Conservation (phyloP, 2,329 filamentous ascomycete species). For the Ascochyta pisi region DNA sequence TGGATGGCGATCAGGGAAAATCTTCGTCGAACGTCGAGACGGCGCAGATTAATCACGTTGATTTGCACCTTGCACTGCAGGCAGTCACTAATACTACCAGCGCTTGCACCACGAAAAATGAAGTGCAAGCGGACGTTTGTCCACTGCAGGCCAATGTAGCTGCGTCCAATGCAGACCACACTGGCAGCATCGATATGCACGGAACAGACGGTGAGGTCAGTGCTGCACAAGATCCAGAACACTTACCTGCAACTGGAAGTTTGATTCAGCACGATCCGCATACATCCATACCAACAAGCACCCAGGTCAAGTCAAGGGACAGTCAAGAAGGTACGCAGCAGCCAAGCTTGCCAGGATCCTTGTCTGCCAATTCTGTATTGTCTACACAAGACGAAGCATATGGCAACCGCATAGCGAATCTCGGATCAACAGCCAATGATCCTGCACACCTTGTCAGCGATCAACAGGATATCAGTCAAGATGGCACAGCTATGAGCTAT, state of each 20-base stretch:
- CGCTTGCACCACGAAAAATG: background rate
- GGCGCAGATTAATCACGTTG: conserved; percentile 13
- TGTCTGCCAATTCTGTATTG: background rate
- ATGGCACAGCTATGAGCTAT: too few species aligned
- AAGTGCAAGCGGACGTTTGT: background rate
- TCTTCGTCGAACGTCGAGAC: conserved; percentile 19
- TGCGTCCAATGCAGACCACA: background rate
- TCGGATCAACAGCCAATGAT: background rate
- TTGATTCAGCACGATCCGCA: background rate
- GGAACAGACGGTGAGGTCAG: background rate
- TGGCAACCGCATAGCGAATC: background rate
- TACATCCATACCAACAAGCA: background rate
- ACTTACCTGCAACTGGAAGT: background rate
- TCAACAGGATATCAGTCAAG: background rate
- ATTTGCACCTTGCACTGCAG: conserved; percentile 14
- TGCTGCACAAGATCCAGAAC: background rate
- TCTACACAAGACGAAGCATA: background rate
- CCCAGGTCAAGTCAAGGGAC: background rate
- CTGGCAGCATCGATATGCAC: background rate
- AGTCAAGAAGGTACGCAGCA: background rate
- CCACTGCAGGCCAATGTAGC: background rate
- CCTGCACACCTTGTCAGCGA: background rate
- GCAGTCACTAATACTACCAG: background rate
- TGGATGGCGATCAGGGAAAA: conserved; percentile 20
- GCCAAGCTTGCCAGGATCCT: background rate